A percentile compares a stretch with the other conserved stretches of the same genome.
Evolutionary conservation across 2,329 filamentous ascomycete species (phyloP).

Genomic region (Lachnum nothofagi): DNA sequence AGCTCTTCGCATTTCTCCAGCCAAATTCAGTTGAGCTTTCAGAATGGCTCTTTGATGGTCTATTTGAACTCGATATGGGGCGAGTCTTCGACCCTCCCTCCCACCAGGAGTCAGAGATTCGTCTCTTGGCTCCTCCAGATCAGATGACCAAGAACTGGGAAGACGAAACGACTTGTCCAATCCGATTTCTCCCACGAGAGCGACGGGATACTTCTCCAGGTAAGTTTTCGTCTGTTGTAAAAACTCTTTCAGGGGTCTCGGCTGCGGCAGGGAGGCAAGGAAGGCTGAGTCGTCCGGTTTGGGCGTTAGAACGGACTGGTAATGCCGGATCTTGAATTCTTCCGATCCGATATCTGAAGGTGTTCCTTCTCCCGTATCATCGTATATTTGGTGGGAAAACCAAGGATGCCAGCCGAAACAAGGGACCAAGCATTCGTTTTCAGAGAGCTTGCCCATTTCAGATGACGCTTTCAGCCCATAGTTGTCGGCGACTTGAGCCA

Average conservation of each 20-base stretch:
- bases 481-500: slow-evolving; percentile 53
- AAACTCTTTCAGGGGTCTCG: slow-evolving; percentile 54
- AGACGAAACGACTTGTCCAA: slow-evolving; percentile 73
- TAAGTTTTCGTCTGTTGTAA: slow-evolving; percentile 50
- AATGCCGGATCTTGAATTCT: slow-evolving; percentile 51
- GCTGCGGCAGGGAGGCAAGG: slow-evolving; percentile 52
- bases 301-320: slow-evolving; percentile 58
- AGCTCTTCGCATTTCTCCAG: slow-evolving; percentile 65
- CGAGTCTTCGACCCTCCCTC: slow-evolving; percentile 63
- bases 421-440: slow-evolving; percentile 50
- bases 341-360: slow-evolving; percentile 14
- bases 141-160: slow-evolving; percentile 52
- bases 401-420: slow-evolving; percentile 87
- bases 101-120: slow-evolving; percentile 59
- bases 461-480: slow-evolving; percentile 42
- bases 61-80: slow-evolving; percentile 62
- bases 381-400: slow-evolving; percentile 74
- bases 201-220: slow-evolving; percentile 53
- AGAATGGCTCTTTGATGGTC: slow-evolving; percentile 65
- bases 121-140: slow-evolving; percentile 38
- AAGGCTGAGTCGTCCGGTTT: slow-evolving; percentile 42
- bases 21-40: slow-evolving; percentile 63
- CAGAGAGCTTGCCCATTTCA: slow-evolving; percentile 26
- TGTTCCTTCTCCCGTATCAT: slow-evolving; percentile 44
- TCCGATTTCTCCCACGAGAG: slow-evolving; percentile 72